phyloP scores from a whole-genome alignment of 805 yeast species.

The Nakazawaea pomicola region DNA sequence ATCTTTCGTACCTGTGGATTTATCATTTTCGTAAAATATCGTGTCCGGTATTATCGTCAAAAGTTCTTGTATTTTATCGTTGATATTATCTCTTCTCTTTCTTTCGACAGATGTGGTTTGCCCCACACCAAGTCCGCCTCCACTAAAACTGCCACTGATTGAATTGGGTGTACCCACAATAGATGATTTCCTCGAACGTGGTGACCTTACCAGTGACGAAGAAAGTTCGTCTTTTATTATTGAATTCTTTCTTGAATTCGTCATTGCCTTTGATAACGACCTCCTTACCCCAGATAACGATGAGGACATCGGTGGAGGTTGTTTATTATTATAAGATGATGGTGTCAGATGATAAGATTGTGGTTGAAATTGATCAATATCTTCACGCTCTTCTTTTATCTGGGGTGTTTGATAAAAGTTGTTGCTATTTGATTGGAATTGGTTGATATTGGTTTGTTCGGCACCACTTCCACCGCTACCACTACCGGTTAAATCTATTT shows the following conservation, averaged over 20 bases:
- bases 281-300: constrained; percentile 10
- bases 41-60: constrained; percentile 27
- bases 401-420: not conserved
- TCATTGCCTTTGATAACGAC: constrained; percentile 12
- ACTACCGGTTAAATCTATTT: not conserved
- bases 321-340: constrained; percentile 3
- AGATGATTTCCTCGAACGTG: constrained; percentile 12
- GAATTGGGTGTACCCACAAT: constrained; percentile 10
- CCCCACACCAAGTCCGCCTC: too few species aligned
- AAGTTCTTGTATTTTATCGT: constrained; percentile 50
- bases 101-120: constrained; percentile 31
- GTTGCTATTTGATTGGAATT: too few species aligned
- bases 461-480: not conserved
- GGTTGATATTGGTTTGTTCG: too few species aligned
- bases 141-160: not conserved
- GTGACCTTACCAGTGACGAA: constrained; percentile 5
- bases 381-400: not conserved
- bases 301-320: constrained; percentile 4
- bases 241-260: constrained; percentile 11
- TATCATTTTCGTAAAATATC: constrained; percentile 37
- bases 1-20: constrained; percentile 67
- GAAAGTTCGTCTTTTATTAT: constrained; percentile 11
- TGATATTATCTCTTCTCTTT: constrained; percentile 51
- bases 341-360: constrained; percentile 10
- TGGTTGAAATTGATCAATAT: constrained; percentile 5